These are phyloP conservation scores for Brassica carinata DNA, from an alignment of 345 rosid genomes.

Conservation along the genomic window DNA sequence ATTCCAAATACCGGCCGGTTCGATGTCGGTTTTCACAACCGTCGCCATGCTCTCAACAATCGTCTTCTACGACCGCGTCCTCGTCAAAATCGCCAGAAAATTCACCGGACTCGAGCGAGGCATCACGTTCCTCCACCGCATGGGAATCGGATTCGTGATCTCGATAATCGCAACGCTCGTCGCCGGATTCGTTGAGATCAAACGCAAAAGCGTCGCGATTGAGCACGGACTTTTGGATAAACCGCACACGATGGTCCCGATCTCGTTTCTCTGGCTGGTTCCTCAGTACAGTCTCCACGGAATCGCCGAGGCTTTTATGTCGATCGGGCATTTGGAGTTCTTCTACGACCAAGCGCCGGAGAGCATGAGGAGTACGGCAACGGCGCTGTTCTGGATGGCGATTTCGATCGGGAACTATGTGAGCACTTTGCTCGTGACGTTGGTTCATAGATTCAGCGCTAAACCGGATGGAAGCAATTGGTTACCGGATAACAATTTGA, in stretches of 20 bases:
- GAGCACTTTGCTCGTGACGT: slow-evolving; percentile 69
- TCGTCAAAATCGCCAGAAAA: slow-evolving; percentile 57
- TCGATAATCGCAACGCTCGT: slow-evolving; percentile 74
- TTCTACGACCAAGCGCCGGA: slow-evolving; percentile 89
- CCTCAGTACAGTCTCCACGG: slow-evolving; percentile 86
- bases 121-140: slow-evolving; percentile 70
- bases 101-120: slow-evolving; percentile 83
- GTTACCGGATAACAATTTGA: slow-evolving; percentile 76
- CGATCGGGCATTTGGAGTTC: slow-evolving; percentile 82
- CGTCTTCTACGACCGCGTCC: slow-evolving; percentile 63
- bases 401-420: slow-evolving; percentile 69
- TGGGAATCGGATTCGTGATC: slow-evolving; percentile 81
- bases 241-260: slow-evolving; percentile 51
- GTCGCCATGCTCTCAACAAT: slow-evolving; percentile 71
- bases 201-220: slow-evolving; percentile 56
- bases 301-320: slow-evolving; percentile 84
- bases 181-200: slow-evolving; percentile 71
- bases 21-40: slow-evolving; percentile 87
- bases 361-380: slow-evolving; percentile 85
- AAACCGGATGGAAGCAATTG: slow-evolving; percentile 71
- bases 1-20: slow-evolving; percentile 79
- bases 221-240: slow-evolving; percentile 45
- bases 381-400: slow-evolving; percentile 72
- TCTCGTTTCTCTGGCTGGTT: slow-evolving; percentile 75
- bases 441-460: slow-evolving; percentile 66